Conservation (phyloP, 2,329 filamentous ascomycete species). For the Colletotrichum sp. region DNA sequence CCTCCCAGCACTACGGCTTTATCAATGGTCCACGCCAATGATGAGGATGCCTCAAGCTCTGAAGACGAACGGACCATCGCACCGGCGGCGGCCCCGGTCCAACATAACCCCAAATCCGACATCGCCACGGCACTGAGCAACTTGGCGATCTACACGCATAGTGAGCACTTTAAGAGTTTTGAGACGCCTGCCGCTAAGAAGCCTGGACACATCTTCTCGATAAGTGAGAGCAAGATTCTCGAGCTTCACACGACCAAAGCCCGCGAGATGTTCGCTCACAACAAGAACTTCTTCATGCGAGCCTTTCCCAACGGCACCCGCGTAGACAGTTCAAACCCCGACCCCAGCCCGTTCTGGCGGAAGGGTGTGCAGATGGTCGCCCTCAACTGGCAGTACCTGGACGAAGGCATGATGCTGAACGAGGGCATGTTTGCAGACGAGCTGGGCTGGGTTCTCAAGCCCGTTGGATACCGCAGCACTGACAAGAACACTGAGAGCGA, state of each 20-base stretch:
- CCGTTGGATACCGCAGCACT: slow-evolving; percentile 69
- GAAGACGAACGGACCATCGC: slow-evolving; percentile 44
- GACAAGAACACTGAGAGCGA: slow-evolving; percentile 45
- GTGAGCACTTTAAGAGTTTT: slow-evolving; percentile 79
- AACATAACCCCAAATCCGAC: slow-evolving; percentile 54
- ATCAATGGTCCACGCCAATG: slow-evolving; percentile 32
- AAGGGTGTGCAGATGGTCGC: slow-evolving; percentile 97
- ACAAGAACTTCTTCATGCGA: slow-evolving; percentile 86
- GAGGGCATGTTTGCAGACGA: slow-evolving; percentile 95
- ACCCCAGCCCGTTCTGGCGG: slow-evolving; percentile 90
- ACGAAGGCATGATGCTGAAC: slow-evolving; percentile 95
- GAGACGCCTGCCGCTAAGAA: slow-evolving; percentile 66
- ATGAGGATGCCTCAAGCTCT: slow-evolving; percentile 45
- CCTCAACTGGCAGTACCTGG: slow-evolving; percentile 95
- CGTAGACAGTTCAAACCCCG: slow-evolving; percentile 90
- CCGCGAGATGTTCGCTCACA: slow-evolving; percentile 83
- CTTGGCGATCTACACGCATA: slow-evolving; percentile 86
- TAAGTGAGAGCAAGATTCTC: slow-evolving; percentile 80
- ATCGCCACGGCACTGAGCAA: slow-evolving; percentile 76
- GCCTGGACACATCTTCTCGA: slow-evolving; percentile 80
- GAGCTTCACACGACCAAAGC: slow-evolving; percentile 64
- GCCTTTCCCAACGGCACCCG: slow-evolving; percentile 85
- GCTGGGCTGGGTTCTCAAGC: slow-evolving; percentile 86
- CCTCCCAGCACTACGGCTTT: slow-evolving; percentile 35
- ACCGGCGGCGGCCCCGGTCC: neutral